Evolutionary conservation across 139 green algal genomes (phyloP), one percentile per base, ranked within the genome.

Genomic region (Chlamydomonas sphaeroides): DNA sequence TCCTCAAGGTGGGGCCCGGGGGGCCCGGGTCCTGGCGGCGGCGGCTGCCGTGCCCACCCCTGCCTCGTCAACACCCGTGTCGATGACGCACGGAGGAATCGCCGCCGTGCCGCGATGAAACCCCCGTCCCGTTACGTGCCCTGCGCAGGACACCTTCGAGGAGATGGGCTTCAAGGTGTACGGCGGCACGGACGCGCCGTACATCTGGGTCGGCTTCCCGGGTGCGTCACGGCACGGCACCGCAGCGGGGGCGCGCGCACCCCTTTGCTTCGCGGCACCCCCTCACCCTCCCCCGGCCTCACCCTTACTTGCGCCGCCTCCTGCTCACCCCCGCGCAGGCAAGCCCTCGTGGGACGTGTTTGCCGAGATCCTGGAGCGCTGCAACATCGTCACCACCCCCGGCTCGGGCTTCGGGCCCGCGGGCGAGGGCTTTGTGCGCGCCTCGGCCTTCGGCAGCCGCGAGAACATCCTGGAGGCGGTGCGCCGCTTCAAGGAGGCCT

Each of bases 151-250:
- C 28, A 94, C 93, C 7, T 99, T 99, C 86, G 51, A 87, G 48
- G 93, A 98, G 36, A 94, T 99, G 91, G 97, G 97, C 57, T 99
- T 99, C 91, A 89, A 87, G 32, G 94, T 98, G 56, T 97, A 97
- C 83, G 97, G 97, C 71, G 97, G 96, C 36, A 87, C 88, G 21
- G 95, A 99, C 85, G 96, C 97, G 20, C 97, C 97, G 33, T 99
- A 99, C 84, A 94, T 99, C 33, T 99, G 97, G 97, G 96, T 99
- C 8, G 94, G 94, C 63, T 99, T 99, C 90, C 96, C 96, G 0
- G 97, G 75, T 82, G 63, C 21, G 41, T 38, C 23, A 53, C 45
- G n/a, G n/a, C n/a, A n/a, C n/a, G n/a, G n/a, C n/a, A n/a, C 45
- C 45, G 45, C 14, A 14, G 45, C 45, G 11, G 45, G 45, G 45